These are phyloP conservation scores for Erythrophleum fordii DNA, from an alignment of 306 rosid species.

Conservation along the genomic window DNA sequence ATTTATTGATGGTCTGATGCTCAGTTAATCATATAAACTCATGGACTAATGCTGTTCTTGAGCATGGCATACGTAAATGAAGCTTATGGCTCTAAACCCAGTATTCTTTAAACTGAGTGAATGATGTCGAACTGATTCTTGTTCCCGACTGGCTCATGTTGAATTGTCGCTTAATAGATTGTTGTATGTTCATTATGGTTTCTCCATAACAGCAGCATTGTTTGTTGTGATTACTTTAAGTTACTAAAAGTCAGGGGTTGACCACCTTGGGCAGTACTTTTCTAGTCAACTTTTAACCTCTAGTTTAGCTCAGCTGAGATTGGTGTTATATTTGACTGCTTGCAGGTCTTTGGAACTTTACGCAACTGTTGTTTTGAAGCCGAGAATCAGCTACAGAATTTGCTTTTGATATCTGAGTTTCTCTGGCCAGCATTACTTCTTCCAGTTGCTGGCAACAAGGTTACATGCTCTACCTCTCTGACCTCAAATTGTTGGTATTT, in stretches of 20 bases:
- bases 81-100: constrained; percentile 6
- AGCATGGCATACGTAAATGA: constrained; percentile 10
- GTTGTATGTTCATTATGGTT: constrained; percentile 26
- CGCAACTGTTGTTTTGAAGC: constrained; percentile 98
- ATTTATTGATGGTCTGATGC: constrained; percentile 24
- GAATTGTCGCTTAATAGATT: constrained; percentile 1
- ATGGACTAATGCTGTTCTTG: constrained; percentile 18
- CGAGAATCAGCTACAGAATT: constrained; percentile 77
- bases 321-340: constrained; percentile 30
- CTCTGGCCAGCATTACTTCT: constrained; percentile 98
- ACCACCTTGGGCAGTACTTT: background rate
- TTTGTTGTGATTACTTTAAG: constrained; percentile 21
- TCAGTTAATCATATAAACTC: constrained; percentile 7
- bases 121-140: constrained; percentile 12
- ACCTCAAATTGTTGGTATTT: constrained; percentile 21
- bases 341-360: constrained; percentile 87
- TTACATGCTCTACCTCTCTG: constrained; percentile 39
- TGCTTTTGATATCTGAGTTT: constrained; percentile 91
- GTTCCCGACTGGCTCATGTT: constrained; percentile 20
- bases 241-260: background rate
- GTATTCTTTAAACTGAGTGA: constrained; percentile 8
- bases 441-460: constrained; percentile 96
- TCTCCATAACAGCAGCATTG: constrained; percentile 20
- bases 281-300: background rate
- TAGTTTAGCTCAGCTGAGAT: constrained; percentile 31